These are phyloP conservation scores for Agastache rugosa DNA, from an alignment of 257 asterid species.

Conservation along the genomic window DNA sequence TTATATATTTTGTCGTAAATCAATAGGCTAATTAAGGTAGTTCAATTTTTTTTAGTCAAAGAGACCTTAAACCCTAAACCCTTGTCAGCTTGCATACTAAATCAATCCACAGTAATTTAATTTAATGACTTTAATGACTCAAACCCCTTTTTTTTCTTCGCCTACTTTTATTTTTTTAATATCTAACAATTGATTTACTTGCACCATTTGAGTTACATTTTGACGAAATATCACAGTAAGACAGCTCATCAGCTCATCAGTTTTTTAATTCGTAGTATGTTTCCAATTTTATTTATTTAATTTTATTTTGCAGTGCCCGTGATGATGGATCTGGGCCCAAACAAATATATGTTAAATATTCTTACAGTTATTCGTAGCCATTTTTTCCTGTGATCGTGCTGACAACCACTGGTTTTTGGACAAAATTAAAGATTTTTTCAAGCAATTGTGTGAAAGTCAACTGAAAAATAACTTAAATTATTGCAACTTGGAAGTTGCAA, in stretches of 20 bases:
- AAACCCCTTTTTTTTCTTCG: neutral
- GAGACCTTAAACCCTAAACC: neutral
- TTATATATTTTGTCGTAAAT: neutral
- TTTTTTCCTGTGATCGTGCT: neutral
- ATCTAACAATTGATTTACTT: neutral
- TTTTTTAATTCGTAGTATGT: neutral
- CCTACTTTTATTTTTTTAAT: neutral
- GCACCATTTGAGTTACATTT: neutral
- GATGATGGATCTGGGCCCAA: neutral
- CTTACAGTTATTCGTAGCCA: neutral
- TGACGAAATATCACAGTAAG: neutral
- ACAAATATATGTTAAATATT: neutral
- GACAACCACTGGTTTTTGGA: neutral
- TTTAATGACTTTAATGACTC: neutral
- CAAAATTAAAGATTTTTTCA: neutral
- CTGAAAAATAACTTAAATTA: neutral
- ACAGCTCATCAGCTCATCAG: too few species aligned
- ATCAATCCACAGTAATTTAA: neutral
- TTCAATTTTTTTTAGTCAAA: neutral
- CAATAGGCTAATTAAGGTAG: neutral
- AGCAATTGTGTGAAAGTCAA: constrained; percentile 14
- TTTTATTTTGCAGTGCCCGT: neutral
- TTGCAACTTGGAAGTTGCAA: neutral
- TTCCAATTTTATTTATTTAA: neutral
- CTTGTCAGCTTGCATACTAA: neutral